These are phyloP conservation scores for Huiozyma naganishii DNA, from an alignment of 805 yeast genomes.

Conservation along the genomic window DNA sequence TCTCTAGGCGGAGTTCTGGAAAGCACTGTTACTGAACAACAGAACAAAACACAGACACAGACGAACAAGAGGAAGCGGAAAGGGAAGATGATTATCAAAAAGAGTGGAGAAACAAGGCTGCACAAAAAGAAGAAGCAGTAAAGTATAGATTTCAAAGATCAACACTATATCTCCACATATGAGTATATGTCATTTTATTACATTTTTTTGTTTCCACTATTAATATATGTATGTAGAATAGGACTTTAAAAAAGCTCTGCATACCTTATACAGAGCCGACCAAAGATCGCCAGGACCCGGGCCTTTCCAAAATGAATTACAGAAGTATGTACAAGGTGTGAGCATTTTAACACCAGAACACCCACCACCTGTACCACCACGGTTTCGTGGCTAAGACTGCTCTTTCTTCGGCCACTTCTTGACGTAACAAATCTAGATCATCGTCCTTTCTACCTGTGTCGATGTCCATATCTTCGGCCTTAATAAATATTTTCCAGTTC, in stretches of 20 bases:
- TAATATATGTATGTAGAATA: no score
- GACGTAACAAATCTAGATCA: constrained; percentile 42
- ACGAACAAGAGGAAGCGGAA: constrained; percentile 32
- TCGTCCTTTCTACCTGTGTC: constrained; percentile 52
- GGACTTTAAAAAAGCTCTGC: no score
- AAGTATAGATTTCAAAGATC: no score
- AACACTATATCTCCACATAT: no score
- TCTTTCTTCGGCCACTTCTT: constrained; percentile 43
- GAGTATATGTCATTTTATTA: no score
- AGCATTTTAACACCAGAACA: constrained; percentile 35
- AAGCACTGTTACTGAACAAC: not conserved
- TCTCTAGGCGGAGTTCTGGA: no score
- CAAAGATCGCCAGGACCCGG: no score
- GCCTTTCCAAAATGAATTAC: no score
- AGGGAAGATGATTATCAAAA: constrained; percentile 36
- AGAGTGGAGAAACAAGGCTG: constrained; percentile 62
- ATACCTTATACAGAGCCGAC: no score
- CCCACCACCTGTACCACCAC: constrained; percentile 33
- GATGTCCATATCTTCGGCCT: constrained; percentile 44
- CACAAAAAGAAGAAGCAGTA: constrained; percentile 7
- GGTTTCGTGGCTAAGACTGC: constrained; percentile 35
- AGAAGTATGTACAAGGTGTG: no score
- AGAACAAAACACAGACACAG: not conserved
- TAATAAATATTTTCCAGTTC: constrained; percentile 33
- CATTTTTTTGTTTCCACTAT: no score